phyloP scores from a whole-genome alignment of 2,329 filamentous ascomycete species.

The Clonostachys rosea region DNA sequence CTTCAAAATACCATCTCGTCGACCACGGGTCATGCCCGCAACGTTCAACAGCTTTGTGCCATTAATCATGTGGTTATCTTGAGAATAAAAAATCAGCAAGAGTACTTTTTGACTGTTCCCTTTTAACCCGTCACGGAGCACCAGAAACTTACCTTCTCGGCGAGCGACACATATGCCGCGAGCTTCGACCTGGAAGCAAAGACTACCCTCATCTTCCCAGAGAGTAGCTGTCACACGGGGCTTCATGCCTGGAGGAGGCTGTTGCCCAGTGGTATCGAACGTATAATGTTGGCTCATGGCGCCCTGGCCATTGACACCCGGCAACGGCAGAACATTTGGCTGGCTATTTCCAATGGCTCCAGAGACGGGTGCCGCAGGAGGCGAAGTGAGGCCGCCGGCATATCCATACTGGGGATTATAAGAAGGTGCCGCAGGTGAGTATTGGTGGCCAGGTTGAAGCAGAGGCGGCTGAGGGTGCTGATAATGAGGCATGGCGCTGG shows the following conservation, averaged over 20 bases:
- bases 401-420: constrained; percentile 71
- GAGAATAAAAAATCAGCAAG: not conserved
- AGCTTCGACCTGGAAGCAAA: constrained; percentile 97
- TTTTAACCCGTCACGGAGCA: no score
- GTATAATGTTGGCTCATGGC: constrained; percentile 52
- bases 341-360: constrained; percentile 58
- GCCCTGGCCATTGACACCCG: constrained; percentile 47
- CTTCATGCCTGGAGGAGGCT: constrained; percentile 92
- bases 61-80: constrained; percentile 99
- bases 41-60: constrained; percentile 96
- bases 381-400: constrained; percentile 73
- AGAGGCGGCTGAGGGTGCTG: constrained; percentile 73
- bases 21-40: constrained; percentile 94
- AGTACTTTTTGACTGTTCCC: not conserved
- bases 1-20: constrained; percentile 93
- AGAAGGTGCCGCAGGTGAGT: constrained; percentile 58
- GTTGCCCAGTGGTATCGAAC: constrained; percentile 84
- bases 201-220: constrained; percentile 96
- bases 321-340: constrained; percentile 66
- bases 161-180: constrained; percentile 93
- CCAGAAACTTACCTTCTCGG: constrained; percentile 66
- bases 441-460: constrained; percentile 44
- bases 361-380: constrained; percentile 64
- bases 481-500: constrained; percentile 71
- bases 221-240: constrained; percentile 92